Evolutionary conservation across 352 stramenopile genomes (phyloP), one percentile per base, ranked within the genome.

Genomic region (Blastocystis sp.): DNA sequence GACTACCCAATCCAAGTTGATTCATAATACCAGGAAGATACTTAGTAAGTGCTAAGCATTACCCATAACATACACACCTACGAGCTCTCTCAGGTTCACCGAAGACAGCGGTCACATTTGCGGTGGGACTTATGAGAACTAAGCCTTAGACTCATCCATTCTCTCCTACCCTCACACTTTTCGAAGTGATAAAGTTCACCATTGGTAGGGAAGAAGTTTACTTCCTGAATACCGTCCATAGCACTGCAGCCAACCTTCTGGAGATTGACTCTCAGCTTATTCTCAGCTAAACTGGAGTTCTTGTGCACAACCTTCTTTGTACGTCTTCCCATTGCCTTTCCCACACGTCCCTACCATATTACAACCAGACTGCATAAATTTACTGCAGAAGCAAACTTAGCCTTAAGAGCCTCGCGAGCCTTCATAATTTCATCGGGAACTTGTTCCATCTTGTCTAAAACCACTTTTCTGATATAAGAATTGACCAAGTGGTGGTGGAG

Each of bases 1-100:
- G 93, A 92, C 98, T 98, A 91, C 98, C 96, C 91, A 96, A 96
- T 90, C 97, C 97, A 65, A 99, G 92, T 93, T 99, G 96, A 92
- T 96, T 98, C 91, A 99, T 97, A 92, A 99, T 98, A 90, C 94
- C 95, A 66, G 97, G 97, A 78, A 99, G 92, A 90, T 62, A 68
- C 20, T 65, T 56, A 7, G 24, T 63, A 24, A 81, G 24, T 26
- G 47, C 43, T 81, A 87, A n/a, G 7, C 64, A 6, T 76, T 13
- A 87, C 43, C 41, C 50, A 18, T 55, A 24, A 54, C 37, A 56
- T 30, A 3, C 24, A 69, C 37, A 30, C 56, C 41, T 62, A 87
- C 76, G 53, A 68, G 9, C 45, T 68, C 41, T 56, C 93, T 96
- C 96, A 91, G 92, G 95, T 91, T 93, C 92, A 91, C 92, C 94